Evolutionary conservation across 2,329 filamentous ascomycete genomes (phyloP).

Genomic region (Leptographium radiaticola): DNA sequence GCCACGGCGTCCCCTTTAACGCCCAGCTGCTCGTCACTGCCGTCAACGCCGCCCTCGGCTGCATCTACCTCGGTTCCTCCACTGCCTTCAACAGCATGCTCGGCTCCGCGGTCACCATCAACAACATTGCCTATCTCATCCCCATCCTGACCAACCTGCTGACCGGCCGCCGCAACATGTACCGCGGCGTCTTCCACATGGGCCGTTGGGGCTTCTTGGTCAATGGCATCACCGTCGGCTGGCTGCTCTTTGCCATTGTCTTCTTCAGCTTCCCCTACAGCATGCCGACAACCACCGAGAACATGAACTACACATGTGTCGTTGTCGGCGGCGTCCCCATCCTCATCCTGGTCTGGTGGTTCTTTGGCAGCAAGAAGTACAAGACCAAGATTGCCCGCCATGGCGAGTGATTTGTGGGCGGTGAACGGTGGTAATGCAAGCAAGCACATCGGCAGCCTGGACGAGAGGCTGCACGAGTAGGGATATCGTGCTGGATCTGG

Average conservation of each 20-base stretch:
- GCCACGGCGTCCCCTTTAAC: conserved; percentile 24
- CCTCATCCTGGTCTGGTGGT: conserved; percentile 36
- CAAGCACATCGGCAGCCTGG: too few relatives aligned
- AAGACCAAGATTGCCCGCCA: not conserved
- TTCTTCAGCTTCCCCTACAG: conserved; percentile 34
- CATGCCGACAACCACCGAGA: conserved; percentile 23
- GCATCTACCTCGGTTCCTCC: conserved; percentile 24
- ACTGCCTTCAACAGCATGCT: conserved; percentile 22
- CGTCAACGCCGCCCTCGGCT: conserved; percentile 15
- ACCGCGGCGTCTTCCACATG: conserved; percentile 26
- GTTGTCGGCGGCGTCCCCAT: conserved; percentile 34
- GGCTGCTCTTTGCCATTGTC: conserved; percentile 27
- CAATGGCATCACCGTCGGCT: conserved; percentile 23
- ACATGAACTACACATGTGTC: conserved; percentile 41
- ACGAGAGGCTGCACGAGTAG: too few relatives aligned
- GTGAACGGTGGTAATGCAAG: not conserved
- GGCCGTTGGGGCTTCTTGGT: conserved; percentile 19
- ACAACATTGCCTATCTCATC: conserved; percentile 30
- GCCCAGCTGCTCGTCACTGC: conserved; percentile 21
- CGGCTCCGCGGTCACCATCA: conserved; percentile 15
- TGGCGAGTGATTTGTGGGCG: not conserved
- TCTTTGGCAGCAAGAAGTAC: conserved; percentile 16
- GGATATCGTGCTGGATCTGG: too few relatives aligned
- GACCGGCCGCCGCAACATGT: conserved; percentile 24
- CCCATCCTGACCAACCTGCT: conserved; percentile 31